Base-by-base conservation (phyloP, 345 rosid species). In the Rhizophora mangle region DNA sequence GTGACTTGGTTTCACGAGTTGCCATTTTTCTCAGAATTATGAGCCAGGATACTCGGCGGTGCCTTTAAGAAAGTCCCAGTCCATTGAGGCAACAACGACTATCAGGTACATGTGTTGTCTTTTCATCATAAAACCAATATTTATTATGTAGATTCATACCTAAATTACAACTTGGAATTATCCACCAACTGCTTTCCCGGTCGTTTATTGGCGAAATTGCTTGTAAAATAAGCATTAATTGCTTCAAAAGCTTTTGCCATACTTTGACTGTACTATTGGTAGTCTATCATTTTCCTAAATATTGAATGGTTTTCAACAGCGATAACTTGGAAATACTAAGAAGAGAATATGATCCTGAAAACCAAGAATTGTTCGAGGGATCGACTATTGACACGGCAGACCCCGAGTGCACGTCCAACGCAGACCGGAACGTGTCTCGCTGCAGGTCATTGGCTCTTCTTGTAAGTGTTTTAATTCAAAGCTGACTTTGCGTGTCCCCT, bases 21-120 rank as follows among this genome's bases (percentile, higher is more conserved):
- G 13, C 15, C 16, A 8, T 56, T 8, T 56, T 56, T 26, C 34
- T 21, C 86, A 94, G 96, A 87, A 80, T 47, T 94, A 88, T 72
- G 82, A 74, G 79, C 86, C 89, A 60, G 96, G 97, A 68, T 91
- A 89, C 65, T 84, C 88, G 7, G 89, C 88, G 7, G 89, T 86
- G 70, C 52, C 89, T 71, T 63, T 83, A 29, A 93, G 87, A 76
- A 88, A 83, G 81, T 65, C 84, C 27, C 84, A 81, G 75, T 52
- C 79, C 29, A 73, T 84, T 7, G 96, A 90, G 62, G 80, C 78
- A 62, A 80, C 78, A 62, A 84, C 83, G 68, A 82, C 83, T 26
- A 88, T 85, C 22, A 84, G 98, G 97, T 93, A 83, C 62, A 49
- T n/a, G 51, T 39, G 16, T 34, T 61, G 21, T 59, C 63, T 6